Evolutionary conservation across 2,329 filamentous ascomycete genomes (phyloP).

Genomic region (Thelonectria blattea): DNA sequence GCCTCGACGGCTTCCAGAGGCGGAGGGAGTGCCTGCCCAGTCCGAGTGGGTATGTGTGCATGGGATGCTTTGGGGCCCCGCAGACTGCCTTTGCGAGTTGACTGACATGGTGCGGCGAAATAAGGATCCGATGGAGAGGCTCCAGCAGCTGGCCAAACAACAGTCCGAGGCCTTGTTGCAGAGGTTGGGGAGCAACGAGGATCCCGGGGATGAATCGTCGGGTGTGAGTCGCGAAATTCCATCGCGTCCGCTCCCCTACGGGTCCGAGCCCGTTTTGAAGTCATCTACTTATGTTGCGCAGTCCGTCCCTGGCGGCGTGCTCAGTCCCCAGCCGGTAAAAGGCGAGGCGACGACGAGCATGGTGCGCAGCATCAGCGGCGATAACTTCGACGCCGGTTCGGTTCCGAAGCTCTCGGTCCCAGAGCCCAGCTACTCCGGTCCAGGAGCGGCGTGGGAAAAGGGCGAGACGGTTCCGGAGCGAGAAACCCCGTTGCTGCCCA

Average conservation of each 20-base stretch:
- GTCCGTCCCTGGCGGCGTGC: constrained; percentile 36
- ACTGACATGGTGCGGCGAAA: constrained; percentile 57
- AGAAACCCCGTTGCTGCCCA: constrained; percentile 47
- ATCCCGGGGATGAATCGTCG: constrained; percentile 33
- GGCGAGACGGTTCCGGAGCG: constrained; percentile 48
- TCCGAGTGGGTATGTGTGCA: constrained; percentile 91
- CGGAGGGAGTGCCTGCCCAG: constrained; percentile 85
- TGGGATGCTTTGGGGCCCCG: constrained; percentile 54
- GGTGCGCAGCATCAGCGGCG: constrained; percentile 41
- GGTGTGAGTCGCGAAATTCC: constrained; percentile 53
- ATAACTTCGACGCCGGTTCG: constrained; percentile 23
- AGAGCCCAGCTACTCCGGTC: constrained; percentile 56
- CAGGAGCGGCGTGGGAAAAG: constrained; percentile 59
- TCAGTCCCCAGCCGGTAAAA: constrained; percentile 53
- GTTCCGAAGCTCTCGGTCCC: constrained; percentile 41
- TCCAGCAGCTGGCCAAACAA: constrained; percentile 71
- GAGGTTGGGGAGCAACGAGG: constrained; percentile 52
- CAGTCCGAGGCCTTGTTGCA: constrained; percentile 68
- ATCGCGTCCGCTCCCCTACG: constrained; percentile 57
- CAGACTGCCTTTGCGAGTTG: constrained; percentile 61
- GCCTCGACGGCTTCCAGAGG: constrained; percentile 69
- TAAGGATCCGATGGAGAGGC: constrained; percentile 73
- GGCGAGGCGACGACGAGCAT: constrained; percentile 45
- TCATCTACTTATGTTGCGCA: constrained; percentile 39
- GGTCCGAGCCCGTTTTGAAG: constrained; percentile 51